phyloP scores from a whole-genome alignment of 148 eudicot genomes.

The Agrostemma githago region DNA sequence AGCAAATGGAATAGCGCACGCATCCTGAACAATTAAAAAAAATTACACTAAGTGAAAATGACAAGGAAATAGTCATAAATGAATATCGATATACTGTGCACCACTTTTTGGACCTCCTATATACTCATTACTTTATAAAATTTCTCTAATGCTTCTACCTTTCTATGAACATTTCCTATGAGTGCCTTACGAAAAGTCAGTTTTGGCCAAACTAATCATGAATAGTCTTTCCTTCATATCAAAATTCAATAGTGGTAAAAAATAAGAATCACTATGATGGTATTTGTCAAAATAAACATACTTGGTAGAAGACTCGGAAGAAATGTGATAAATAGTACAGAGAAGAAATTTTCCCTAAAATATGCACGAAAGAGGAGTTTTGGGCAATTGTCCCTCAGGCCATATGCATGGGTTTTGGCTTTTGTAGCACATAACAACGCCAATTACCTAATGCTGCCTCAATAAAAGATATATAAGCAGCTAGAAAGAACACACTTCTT shows the following conservation, averaged over 20 bases:
- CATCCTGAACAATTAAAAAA: conserved; percentile 52
- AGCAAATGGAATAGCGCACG: conserved; percentile 92
- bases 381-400: background rate
- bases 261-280: too few relatives aligned
- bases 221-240: too few relatives aligned
- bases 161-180: background rate
- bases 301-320: too few relatives aligned
- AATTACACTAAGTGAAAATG: conserved; percentile 1
- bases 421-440: background rate
- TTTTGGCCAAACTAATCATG: background rate
- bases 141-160: background rate
- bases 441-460: background rate
- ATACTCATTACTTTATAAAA: too few relatives aligned
- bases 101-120: background rate
- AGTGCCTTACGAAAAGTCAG: background rate
- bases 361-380: too few relatives aligned
- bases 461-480: background rate
- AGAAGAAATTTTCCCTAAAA: too few relatives aligned
- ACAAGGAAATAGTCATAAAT: background rate
- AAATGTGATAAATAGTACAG: background rate
- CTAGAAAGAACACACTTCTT: background rate
- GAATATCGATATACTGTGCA: background rate
- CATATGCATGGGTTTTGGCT: background rate
- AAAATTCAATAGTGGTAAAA: background rate
- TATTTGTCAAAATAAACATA: too few relatives aligned